Evolutionary conservation across 2,329 filamentous ascomycete genomes (phyloP).

Genomic region (Dichotomopilus funicola): DNA sequence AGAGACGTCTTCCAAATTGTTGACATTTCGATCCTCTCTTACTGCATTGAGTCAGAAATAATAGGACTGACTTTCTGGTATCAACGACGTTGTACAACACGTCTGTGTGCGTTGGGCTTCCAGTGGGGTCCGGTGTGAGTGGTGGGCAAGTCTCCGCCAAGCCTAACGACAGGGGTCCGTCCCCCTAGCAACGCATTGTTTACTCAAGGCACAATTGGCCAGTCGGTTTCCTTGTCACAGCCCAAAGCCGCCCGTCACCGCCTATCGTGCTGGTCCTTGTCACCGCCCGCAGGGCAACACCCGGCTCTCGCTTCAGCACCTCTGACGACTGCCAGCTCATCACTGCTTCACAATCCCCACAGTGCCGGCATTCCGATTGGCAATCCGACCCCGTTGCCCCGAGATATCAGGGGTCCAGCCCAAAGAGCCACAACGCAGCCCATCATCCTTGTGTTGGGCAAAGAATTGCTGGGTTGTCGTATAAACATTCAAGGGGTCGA

Average conservation of each 20-base stretch:
- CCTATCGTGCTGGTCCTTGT: background rate
- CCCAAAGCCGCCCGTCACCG: background rate
- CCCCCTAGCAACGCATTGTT: conserved; percentile 11
- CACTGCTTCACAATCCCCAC: conserved; percentile 15
- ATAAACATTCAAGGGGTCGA: conserved; percentile 10
- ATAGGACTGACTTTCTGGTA: too few relatives aligned
- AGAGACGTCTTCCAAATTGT: too few relatives aligned
- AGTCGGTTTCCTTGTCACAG: background rate
- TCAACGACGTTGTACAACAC: too few relatives aligned
- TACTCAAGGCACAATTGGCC: conserved; percentile 10
- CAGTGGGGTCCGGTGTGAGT: too few relatives aligned
- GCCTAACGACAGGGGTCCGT: background rate
- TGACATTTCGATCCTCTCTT: too few relatives aligned
- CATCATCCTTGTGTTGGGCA: too few relatives aligned
- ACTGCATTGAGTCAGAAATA: too few relatives aligned
- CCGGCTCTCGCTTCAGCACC: conserved; percentile 6
- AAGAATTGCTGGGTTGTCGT: background rate
- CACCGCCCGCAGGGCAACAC: conserved; percentile 12
- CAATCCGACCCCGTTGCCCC: conserved; percentile 15
- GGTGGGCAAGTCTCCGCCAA: background rate
- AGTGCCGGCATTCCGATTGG: conserved; percentile 8
- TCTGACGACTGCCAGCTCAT: conserved; percentile 18
- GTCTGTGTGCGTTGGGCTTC: too few relatives aligned
- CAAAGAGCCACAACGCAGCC: background rate
- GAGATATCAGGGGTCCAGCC: conserved; percentile 2